These are phyloP conservation scores for Chlamydomonas sphaeroides DNA, from an alignment of 139 green algal genomes.

Conservation along the genomic window DNA sequence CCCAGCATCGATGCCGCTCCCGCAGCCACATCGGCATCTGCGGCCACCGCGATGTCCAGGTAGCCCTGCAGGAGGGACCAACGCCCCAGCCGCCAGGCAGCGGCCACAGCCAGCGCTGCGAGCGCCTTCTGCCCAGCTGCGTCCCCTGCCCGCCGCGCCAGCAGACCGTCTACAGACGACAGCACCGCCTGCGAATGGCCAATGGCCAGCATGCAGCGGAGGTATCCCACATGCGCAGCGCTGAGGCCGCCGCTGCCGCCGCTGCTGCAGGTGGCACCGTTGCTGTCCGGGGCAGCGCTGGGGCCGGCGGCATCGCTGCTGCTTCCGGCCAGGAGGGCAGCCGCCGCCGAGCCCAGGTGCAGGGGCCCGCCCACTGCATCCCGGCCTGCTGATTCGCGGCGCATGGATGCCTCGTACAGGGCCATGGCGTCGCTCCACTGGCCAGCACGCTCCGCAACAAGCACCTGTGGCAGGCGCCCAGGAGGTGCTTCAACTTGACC, in stretches of 20 bases:
- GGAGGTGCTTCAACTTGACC: background rate
- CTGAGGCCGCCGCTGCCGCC: background rate
- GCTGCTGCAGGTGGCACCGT: no score
- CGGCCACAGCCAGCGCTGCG: constrained; percentile 74
- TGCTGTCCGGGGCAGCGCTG: no score
- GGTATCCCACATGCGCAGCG: constrained; percentile 57
- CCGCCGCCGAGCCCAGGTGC: no score
- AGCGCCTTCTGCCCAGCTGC: constrained; percentile 55
- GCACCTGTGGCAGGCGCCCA: constrained; percentile 57
- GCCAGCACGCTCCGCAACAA: constrained; percentile 89
- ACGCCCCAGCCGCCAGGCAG: constrained; percentile 88
- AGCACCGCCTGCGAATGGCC: constrained; percentile 80
- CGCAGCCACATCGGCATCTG: no score
- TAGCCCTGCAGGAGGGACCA: constrained; percentile 79
- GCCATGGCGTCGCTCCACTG: constrained; percentile 87
- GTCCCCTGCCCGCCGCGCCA: constrained; percentile 29
- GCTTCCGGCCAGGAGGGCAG: no score
- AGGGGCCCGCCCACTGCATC: no score
- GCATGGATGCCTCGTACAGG: constrained; percentile 76
- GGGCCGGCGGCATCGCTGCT: no score
- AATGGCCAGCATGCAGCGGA: constrained; percentile 63
- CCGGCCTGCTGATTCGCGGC: no score
- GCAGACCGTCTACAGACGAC: constrained; percentile 76
- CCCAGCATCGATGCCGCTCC: constrained; percentile 35
- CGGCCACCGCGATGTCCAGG: background rate